Evolutionary conservation across 2,329 filamentous ascomycete species (phyloP), one percentile per base, ranked within the genome.

Genomic region (Alternaria ethzedia): DNA sequence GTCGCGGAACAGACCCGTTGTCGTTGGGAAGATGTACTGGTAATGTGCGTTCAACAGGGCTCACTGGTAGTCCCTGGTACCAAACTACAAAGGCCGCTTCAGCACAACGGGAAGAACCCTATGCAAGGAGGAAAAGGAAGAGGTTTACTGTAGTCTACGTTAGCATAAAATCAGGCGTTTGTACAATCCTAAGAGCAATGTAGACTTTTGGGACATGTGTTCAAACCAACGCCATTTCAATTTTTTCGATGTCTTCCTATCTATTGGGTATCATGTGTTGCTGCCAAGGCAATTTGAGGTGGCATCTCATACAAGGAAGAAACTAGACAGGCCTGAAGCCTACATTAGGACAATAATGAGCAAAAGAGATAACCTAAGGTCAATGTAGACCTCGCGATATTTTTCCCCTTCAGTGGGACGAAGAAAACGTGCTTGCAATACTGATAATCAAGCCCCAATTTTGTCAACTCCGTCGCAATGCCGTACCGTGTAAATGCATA

Each of bases 231-330:
- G 30, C 60, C 36, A 26, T 47, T 54, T 59, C 21, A 57, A 54
- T 49, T 63, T 58, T 50, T 28, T 46, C 20, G 36, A 28, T 47
- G 47, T 51, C 25, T 63, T 44, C 44, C 49, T 52, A 28, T 63
- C 54, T 65, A 63, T 57, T 41, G 60, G 62, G 61, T 63, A 63
- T 67, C 63, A 60, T 57, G 28, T 54, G 51, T 43, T 45, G 30
- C 30, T 61, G 52, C 44, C 44, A 25, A 25, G 41, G 32, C 51
- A 61, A 30, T 61, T 36, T 61, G 43, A 41, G 15, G 23, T 41
- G 36, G 36, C 36, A 41, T 41, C n/a, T 17, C n/a, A 17, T 41
- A 41, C 36, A 41, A 41, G 36, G 36, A 41, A 41, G 36, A 17
- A 41, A 41, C 36, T 41, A 41, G 15, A 17, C 36, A 41, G 36